Evolutionary conservation across 2,329 filamentous ascomycete species (phyloP).

Genomic region (Pyricularia grisea): DNA sequence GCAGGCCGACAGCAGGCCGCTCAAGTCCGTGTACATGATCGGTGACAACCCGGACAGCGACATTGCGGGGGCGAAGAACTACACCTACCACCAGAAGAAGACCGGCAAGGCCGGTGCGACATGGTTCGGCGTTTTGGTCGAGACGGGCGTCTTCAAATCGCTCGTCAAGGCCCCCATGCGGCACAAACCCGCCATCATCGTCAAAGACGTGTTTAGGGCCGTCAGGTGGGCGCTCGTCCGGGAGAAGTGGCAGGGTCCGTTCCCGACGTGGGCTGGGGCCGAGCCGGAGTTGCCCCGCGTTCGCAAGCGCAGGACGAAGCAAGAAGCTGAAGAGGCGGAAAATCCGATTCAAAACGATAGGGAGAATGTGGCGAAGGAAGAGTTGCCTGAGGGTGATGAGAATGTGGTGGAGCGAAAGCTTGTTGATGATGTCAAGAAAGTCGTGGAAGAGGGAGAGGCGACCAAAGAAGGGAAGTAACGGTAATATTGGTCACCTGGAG

Average conservation of each 20-base stretch:
- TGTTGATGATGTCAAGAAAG: not conserved
- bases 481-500: not conserved
- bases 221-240: constrained; percentile 20
- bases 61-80: constrained; percentile 78
- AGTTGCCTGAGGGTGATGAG: no score
- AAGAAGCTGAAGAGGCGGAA: no score
- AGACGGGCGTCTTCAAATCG: constrained; percentile 21
- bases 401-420: not conserved
- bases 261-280: no score
- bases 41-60: constrained; percentile 87
- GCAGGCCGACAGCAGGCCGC: constrained; percentile 15
- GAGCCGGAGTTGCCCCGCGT: no score
- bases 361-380: no score
- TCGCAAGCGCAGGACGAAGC: no score
- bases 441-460: not conserved
- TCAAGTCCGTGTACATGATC: constrained; percentile 84
- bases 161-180: constrained; percentile 10
- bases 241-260: constrained; percentile 15
- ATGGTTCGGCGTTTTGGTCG: constrained; percentile 21
- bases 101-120: constrained; percentile 50
- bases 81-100: constrained; percentile 29
- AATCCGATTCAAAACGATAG: no score
- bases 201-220: constrained; percentile 17
- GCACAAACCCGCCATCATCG: constrained; percentile 16
- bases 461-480: not conserved